These are phyloP conservation scores for Coniochaeta ligniaria DNA, from an alignment of 2,329 filamentous ascomycete genomes.

Conservation along the genomic window DNA sequence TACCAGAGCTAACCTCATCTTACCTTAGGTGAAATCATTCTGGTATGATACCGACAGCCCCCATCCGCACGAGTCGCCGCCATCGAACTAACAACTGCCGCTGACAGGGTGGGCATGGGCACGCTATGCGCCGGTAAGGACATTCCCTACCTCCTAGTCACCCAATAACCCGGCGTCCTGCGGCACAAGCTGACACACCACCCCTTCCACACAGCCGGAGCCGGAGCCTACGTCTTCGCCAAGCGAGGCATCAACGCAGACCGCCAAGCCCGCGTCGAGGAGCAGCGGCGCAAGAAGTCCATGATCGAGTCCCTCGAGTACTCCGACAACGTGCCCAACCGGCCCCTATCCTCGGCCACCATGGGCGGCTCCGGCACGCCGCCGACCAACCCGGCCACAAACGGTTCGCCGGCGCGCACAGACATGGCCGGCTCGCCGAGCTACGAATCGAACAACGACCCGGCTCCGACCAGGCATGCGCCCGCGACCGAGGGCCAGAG, in stretches of 20 bases:
- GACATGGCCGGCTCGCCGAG: slow-evolving; percentile 57
- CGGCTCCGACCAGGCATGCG: slow-evolving; percentile 78
- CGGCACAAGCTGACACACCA: neutral
- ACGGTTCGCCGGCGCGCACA: slow-evolving; percentile 47
- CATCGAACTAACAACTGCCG: slow-evolving; percentile 10
- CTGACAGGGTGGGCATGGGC: slow-evolving; percentile 79
- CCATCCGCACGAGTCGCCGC: slow-evolving; percentile 3
- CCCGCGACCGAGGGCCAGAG: slow-evolving; percentile 62
- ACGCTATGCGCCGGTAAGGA: slow-evolving; percentile 72
- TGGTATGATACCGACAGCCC: slow-evolving; percentile 39
- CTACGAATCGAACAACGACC: slow-evolving; percentile 67
- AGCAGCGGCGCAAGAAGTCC: slow-evolving; percentile 57
- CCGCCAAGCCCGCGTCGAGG: slow-evolving; percentile 63
- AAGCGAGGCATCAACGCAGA: slow-evolving; percentile 93
- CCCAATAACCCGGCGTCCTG: neutral
- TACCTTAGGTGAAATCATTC: slow-evolving; percentile 54
- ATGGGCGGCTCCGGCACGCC: slow-evolving; percentile 25
- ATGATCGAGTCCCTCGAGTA: slow-evolving; percentile 49
- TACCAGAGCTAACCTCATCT: neutral
- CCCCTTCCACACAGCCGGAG: slow-evolving; percentile 57
- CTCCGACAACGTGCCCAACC: slow-evolving; percentile 26
- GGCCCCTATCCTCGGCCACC: slow-evolving; percentile 24
- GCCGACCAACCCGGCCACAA: slow-evolving; percentile 18
- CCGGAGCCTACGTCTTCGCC: slow-evolving; percentile 89
- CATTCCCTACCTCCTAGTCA: neutral